Percentiles rank a stretch among this genome's conserved stretches.
Conservation (phyloP, 2,329 filamentous ascomycete genomes). For the Alternaria tenuissima region DNA sequence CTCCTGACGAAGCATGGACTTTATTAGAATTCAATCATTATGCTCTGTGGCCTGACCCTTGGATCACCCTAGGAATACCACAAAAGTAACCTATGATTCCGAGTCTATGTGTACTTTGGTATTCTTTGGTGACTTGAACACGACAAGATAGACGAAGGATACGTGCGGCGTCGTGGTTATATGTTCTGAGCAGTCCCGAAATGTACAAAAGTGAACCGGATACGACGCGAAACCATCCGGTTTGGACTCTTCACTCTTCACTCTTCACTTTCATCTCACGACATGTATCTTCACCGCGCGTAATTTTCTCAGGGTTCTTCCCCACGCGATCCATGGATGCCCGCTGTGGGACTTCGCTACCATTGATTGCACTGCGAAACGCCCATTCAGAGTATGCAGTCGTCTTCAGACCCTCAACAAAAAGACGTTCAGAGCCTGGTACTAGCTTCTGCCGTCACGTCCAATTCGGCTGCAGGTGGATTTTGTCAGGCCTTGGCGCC, state of each 20-base stretch:
- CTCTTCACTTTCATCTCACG: neutral
- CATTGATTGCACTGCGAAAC: neutral
- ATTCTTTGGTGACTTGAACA: neutral
- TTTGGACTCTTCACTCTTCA: neutral
- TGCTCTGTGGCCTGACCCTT: neutral
- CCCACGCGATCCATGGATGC: neutral
- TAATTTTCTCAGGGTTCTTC: neutral
- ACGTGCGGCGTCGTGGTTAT: neutral
- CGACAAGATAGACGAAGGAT: neutral
- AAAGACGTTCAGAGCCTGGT: neutral
- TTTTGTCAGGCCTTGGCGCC: constrained; percentile 1
- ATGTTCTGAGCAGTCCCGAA: neutral
- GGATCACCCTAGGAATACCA: neutral
- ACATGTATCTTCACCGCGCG: neutral
- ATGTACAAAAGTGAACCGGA: too few relatives aligned
- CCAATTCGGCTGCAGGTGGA: neutral
- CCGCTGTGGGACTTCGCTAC: neutral
- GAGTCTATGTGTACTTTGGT: neutral
- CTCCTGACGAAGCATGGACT: neutral
- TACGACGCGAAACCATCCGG: neutral
- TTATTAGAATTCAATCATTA: neutral
- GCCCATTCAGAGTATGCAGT: neutral
- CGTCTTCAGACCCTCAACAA: neutral
- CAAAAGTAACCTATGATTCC: neutral
- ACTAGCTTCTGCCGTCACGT: neutral